Evolutionary conservation across 2,329 filamentous ascomycete genomes (phyloP), one percentile per base, ranked within the genome.

Genomic region (Teratosphaeria gauchensis): DNA sequence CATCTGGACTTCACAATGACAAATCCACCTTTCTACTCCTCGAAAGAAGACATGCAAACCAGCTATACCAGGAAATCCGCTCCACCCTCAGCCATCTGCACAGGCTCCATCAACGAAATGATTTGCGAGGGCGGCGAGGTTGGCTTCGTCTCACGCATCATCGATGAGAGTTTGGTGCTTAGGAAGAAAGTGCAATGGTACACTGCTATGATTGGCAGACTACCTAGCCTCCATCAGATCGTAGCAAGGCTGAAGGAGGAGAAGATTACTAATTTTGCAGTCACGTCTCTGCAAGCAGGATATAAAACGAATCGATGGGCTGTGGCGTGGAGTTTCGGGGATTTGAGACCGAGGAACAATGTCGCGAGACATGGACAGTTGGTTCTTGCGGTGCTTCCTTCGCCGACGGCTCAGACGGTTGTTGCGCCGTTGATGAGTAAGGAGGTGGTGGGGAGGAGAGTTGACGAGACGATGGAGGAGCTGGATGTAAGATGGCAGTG

Each of bases 21-120:
- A 63, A 99, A 99, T 65, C 94, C 94, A 0, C 94, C 94, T 0
- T 99, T 99, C 75, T 97, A 96, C 76, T 73, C 79, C n/a, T 91
- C 89, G 0, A 75, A 81, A 2, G 74, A 80, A 4, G 90, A 95
- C 55, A 82, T 96, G 73, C 64, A 80, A 2, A 74, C 77, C 3
- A 87, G 86, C 1, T 70, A 75, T 31, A 61, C 61, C 16, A 87
- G 89, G 0, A 96, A 96, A 72, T 74, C 80, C 2, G 79, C 80
- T 0, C 84, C 84, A 0, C 88, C 92, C 0, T 83, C 83, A 58
- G 53, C 56, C n/a, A 32, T 60, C 65, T 57, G 58, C 21, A 58
- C 56, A 3, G 51, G 53, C 1, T n/a, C 51, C 9, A 7, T 21
- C 3, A 54, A 54, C 32, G 94, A 99, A 72, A 96, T 97, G 92